phyloP scores from a whole-genome alignment of 495 filamentous ascomycete genomes.

The Tuber umbilicatum region DNA sequence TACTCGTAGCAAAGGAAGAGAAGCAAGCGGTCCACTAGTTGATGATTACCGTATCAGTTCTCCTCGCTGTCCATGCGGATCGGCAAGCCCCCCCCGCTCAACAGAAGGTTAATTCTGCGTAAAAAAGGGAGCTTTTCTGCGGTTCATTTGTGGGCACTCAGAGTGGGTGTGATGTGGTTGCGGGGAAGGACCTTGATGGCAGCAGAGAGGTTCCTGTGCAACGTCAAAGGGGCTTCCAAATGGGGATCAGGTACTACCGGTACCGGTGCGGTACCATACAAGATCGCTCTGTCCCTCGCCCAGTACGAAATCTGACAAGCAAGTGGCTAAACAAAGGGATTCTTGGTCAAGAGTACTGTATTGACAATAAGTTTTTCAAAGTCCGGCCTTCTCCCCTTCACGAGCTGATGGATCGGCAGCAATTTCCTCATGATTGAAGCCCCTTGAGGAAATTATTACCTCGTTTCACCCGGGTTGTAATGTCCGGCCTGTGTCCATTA shows the following conservation, averaged over 20 bases:
- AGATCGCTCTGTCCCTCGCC: neutral
- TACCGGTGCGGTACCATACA: neutral
- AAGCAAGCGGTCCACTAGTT: neutral
- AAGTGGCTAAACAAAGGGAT: neutral
- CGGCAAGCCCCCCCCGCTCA: neutral
- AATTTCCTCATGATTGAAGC: neutral
- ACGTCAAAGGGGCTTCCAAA: neutral
- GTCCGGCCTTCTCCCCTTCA: conserved; percentile 9
- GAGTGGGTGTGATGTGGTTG: neutral
- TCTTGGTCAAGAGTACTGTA: neutral
- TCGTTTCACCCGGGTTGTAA: neutral
- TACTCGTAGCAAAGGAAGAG: neutral
- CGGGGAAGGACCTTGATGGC: neutral
- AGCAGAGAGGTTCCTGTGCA: neutral
- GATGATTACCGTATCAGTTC: neutral
- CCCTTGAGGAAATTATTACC: neutral
- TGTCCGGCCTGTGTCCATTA: neutral
- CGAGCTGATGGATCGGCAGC: conserved; percentile 3
- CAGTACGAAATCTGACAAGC: neutral
- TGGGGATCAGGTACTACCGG: neutral
- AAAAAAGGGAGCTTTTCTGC: neutral
- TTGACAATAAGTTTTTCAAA: neutral
- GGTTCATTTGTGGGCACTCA: neutral
- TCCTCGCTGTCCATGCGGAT: neutral
- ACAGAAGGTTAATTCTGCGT: neutral